Percentiles rank a stretch among this genome's conserved stretches.
Evolutionary conservation across 2,329 filamentous ascomycete species (phyloP).

Genomic region (Penicillium sp.): DNA sequence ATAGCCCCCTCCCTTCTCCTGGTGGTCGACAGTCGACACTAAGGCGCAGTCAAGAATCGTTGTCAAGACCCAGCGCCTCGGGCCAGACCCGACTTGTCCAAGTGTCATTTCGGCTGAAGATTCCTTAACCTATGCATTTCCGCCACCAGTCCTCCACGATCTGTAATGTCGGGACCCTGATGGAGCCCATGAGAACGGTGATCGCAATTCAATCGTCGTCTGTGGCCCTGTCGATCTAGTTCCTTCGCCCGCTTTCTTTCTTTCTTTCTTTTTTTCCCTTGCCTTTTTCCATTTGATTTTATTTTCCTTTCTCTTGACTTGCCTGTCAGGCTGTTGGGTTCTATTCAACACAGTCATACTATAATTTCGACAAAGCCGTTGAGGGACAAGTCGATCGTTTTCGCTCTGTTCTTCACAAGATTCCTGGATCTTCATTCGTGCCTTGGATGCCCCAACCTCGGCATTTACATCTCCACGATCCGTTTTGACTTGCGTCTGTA

Average conservation of each 20-base stretch:
- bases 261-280: constrained; percentile 7
- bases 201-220: constrained; percentile 23
- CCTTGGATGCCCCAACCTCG: constrained; percentile 23
- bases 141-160: constrained; percentile 30
- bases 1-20: background rate
- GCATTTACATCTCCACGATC: constrained; percentile 23
- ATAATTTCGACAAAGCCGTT: no score
- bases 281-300: background rate
- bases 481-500: constrained; percentile 15
- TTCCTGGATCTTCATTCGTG: constrained; percentile 27
- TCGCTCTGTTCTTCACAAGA: constrained; percentile 15
- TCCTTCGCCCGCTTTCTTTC: constrained; percentile 15
- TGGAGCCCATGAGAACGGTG: constrained; percentile 24
- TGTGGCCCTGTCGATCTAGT: constrained; percentile 30
- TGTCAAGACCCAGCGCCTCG: constrained; percentile 5
- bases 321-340: background rate
- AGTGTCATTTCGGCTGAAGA: constrained; percentile 32
- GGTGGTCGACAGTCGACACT: background rate
- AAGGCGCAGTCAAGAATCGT: background rate
- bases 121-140: constrained; percentile 23
- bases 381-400: background rate
- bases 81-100: constrained; percentile 9
- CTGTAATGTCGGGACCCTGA: constrained; percentile 30
- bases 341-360: no score
- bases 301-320: background rate